These are phyloP conservation scores for Vishniacozyma victoriae DNA, from an alignment of 768 basidiomycete species.

Conservation along the genomic window DNA sequence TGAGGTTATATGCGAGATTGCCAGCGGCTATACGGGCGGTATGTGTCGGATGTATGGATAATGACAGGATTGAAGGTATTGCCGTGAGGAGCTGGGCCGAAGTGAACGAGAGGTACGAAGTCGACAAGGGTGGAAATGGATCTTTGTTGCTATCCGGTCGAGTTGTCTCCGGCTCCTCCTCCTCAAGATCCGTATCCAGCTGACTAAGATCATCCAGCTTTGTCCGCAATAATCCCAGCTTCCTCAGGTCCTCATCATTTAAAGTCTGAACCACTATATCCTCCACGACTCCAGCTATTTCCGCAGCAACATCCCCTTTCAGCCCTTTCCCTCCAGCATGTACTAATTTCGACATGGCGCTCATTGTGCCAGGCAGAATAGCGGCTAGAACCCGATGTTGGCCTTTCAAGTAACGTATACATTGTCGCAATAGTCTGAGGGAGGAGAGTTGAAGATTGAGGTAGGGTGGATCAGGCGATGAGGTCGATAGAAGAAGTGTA, in stretches of 20 bases:
- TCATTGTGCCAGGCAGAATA: conserved; percentile 77
- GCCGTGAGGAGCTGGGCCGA: conserved; percentile 77
- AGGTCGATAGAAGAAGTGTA: conserved; percentile 60
- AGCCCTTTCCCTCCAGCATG: conserved; percentile 49
- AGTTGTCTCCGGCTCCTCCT: conserved; percentile 1
- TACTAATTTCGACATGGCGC: conserved; percentile 66
- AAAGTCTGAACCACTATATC: conserved; percentile 34
- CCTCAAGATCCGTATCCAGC: conserved; percentile 29
- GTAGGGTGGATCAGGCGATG: conserved; percentile 53
- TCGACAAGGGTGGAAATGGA: conserved; percentile 55
- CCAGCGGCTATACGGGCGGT: conserved; percentile 15
- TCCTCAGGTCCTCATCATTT: conserved; percentile 25
- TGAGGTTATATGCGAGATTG: conserved; percentile 10
- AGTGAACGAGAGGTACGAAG: conserved; percentile 74
- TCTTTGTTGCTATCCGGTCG: conserved; percentile 41
- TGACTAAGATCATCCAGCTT: conserved; percentile 36
- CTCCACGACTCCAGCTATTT: conserved; percentile 14
- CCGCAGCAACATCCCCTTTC: conserved; percentile 28
- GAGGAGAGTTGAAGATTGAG: conserved; percentile 61
- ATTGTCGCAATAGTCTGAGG: conserved; percentile 55
- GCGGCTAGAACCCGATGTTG: conserved; percentile 51
- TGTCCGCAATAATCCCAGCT: conserved; percentile 20
- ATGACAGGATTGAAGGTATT: conserved; percentile 64
- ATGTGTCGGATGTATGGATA: conserved; percentile 34
- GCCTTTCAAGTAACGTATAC: conserved; percentile 54